These are phyloP conservation scores for Backusella sp. DNA, from an alignment of 192 early-diverging fungal genomes.

Conservation along the genomic window DNA sequence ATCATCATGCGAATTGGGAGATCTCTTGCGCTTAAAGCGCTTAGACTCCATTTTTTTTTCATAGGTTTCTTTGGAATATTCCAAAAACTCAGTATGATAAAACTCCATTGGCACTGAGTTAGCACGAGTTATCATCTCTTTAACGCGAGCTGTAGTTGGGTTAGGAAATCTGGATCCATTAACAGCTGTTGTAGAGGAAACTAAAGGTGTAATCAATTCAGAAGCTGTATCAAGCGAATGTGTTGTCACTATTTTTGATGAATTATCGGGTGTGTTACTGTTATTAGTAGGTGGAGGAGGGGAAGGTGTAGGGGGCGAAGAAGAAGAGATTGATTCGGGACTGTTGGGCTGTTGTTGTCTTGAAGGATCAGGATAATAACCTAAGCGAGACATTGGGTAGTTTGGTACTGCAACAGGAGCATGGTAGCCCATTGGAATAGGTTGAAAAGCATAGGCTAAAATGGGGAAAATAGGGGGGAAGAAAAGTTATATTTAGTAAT, in stretches of 20 bases:
- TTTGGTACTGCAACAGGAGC: slow-evolving; percentile 15
- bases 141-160: slow-evolving; percentile 15
- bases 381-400: slow-evolving; percentile 18
- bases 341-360: slow-evolving; percentile 11
- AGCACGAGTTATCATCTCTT: slow-evolving; percentile 21
- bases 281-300: slow-evolving; percentile 1
- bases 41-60: slow-evolving; percentile 33
- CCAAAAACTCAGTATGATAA: slow-evolving; percentile 25
- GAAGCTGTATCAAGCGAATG: not conserved
- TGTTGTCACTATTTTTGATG: not conserved
- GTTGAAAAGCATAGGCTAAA: slow-evolving; percentile 26
- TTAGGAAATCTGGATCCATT: slow-evolving; percentile 3
- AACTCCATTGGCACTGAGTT: slow-evolving; percentile 25
- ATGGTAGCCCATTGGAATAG: slow-evolving; percentile 22
- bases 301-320: slow-evolving; percentile 1
- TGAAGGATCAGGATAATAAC: not conserved
- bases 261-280: not conserved
- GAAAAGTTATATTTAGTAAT: not conserved
- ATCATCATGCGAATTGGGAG: slow-evolving; percentile 3
- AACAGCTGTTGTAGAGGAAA: not conserved
- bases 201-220: not conserved
- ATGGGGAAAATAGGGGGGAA: not conserved
- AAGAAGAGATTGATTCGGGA: slow-evolving; percentile 15
- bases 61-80: slow-evolving; percentile 25
- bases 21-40: slow-evolving; percentile 33